These are phyloP conservation scores for Eustoma russellianum DNA, from an alignment of 257 asterid genomes.

Conservation along the genomic window DNA sequence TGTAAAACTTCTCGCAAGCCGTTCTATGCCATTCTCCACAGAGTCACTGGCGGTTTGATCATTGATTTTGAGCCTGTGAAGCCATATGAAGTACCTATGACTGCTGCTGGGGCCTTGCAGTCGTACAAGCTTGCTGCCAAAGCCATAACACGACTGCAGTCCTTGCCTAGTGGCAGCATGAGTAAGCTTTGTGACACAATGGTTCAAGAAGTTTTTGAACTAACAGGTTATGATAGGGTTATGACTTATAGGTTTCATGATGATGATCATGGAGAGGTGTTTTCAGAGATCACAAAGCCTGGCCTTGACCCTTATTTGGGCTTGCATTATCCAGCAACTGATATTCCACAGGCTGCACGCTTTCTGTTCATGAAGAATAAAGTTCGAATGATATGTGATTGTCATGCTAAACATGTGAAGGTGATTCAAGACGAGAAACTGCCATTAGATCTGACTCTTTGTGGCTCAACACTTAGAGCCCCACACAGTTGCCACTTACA, in stretches of 20 bases:
- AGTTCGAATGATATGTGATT: conserved; percentile 92
- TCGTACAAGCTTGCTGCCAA: conserved; percentile 93
- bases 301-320: conserved; percentile 88
- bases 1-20: conserved; percentile 97
- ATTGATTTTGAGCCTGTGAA: conserved; percentile 96
- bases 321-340: conserved; percentile 92
- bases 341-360: conserved; percentile 96
- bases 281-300: conserved; percentile 71
- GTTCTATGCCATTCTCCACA: conserved; percentile 78
- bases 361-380: conserved; percentile 92
- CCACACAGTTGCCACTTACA: conserved; percentile 89
- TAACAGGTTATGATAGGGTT: conserved; percentile 93
- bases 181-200: conserved; percentile 77
- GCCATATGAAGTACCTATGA: conserved; percentile 92
- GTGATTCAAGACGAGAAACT: conserved; percentile 81
- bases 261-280: conserved; percentile 96
- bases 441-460: conserved; percentile 66
- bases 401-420: conserved; percentile 62
- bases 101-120: conserved; percentile 97
- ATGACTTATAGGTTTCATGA: conserved; percentile 87
- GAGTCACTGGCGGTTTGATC: conserved; percentile 80
- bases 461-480: conserved; percentile 89
- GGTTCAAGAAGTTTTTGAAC: conserved; percentile 91
- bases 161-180: conserved; percentile 87
- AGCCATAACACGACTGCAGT: conserved; percentile 81